phyloP scores from a whole-genome alignment of 805 yeast species.

The Candida quercuum region DNA sequence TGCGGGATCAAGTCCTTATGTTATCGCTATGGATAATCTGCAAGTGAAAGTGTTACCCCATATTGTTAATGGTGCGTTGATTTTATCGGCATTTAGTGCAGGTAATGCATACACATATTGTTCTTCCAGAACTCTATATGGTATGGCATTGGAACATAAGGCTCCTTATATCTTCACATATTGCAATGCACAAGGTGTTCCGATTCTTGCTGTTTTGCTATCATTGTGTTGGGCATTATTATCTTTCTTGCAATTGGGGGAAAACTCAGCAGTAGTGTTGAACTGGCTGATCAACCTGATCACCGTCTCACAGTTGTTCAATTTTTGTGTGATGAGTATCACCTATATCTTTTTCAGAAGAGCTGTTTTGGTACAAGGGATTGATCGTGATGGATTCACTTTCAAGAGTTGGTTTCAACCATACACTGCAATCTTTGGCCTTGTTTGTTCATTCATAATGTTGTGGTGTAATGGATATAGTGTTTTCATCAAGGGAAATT shows the following conservation, averaged over 20 bases:
- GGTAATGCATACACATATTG: constrained; percentile 79
- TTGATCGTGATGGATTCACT: constrained; percentile 39
- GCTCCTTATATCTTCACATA: constrained; percentile 64
- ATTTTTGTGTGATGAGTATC: constrained; percentile 50
- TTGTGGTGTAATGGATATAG: constrained; percentile 61
- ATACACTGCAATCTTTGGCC: constrained; percentile 45
- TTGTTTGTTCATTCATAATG: constrained; percentile 43
- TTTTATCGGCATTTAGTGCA: constrained; percentile 75
- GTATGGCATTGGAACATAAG: constrained; percentile 63
- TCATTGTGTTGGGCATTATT: constrained; percentile 57
- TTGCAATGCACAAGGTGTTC: constrained; percentile 67
- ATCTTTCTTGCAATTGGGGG: constrained; percentile 59
- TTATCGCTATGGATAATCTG: constrained; percentile 72
- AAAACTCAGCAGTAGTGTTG: constrained; percentile 56
- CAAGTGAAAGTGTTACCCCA: constrained; percentile 65
- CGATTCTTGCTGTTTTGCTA: constrained; percentile 49
- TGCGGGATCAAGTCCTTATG: constrained; percentile 78
- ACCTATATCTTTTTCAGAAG: constrained; percentile 59
- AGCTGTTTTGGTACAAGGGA: constrained; percentile 50
- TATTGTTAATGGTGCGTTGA: constrained; percentile 71
- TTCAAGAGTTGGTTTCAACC: constrained; percentile 59
- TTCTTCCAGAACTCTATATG: constrained; percentile 63
- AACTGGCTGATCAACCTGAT: constrained; percentile 69
- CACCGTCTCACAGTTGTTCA: constrained; percentile 63
- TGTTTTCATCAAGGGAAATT: constrained; percentile 61